Base-by-base conservation (phyloP, 805 yeast genomes). In the Kuraishia hungarica region DNA sequence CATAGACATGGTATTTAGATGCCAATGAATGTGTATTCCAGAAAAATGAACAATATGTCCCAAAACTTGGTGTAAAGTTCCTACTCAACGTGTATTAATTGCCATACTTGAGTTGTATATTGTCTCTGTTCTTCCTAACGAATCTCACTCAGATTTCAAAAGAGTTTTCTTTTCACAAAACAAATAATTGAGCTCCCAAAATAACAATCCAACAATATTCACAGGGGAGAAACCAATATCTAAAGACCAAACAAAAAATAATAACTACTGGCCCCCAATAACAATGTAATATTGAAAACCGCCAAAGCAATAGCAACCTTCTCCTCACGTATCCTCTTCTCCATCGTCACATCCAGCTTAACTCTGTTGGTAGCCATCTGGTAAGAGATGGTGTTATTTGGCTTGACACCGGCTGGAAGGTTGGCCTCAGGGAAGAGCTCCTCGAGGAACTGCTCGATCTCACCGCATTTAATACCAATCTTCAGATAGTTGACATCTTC, bases 391-490 rank as follows among this genome's bases (percentile, higher is more conserved):
- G 53, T 52, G 17, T 23, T 21, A 51, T 69, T 67, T 58, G 77
- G 74, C 39, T 67, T 69, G 48, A 77, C 80, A 21, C 86, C 85
- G 13, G 58, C 54, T 49, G 92, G 92, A 53, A 84, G 65, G 55
- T 85, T 75, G 15, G 68, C 69, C 39, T 69, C 64, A 59, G 92
- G 94, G 67, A 83, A 83, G 79, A 87, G 76, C 53, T 76, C 75
- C 67, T 93, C 97, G 63, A 93, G 84, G 70, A 82, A 87, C 73
- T 89, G 96, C 65, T 90, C 96, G 60, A 94, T 82, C 69, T 88
- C 87, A 54, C 94, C 97, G 69, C 96, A 87, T 60, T 82, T 81
- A 60, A 89, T 82, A 62, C 96, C 96, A 61, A 94, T 81, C 57
- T 83, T 80, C 64, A 92, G 75, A 71, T 89, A 93, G 72, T 87